Evolutionary conservation across 2,329 filamentous ascomycete species (phyloP), one percentile per base, ranked within the genome.

Genomic region (Lizonia empirigonia): DNA sequence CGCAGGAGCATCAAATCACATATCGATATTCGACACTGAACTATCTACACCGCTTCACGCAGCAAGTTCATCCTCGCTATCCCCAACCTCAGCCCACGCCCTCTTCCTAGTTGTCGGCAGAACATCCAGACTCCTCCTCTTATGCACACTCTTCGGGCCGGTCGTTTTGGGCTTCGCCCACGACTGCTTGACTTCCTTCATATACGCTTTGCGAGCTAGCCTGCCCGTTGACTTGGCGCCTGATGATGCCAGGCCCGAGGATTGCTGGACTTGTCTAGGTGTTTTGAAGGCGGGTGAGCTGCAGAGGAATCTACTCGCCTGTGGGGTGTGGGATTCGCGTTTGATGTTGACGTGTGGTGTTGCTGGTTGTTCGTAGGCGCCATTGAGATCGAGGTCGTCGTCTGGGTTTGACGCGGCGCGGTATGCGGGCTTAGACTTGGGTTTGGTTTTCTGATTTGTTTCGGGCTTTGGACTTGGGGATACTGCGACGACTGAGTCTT

Each of bases 21-120:
- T 34, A 34, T 34, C 5, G 18, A 34, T 34, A 12, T 9, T 39
- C n/a, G n/a, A n/a, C n/a, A n/a, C n/a, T n/a, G n/a, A n/a, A n/a
- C n/a, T n/a, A n/a, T n/a, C n/a, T n/a, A n/a, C 27, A 5, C 27
- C 7, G 9, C 6, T 18, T 56, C 20, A 59, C 35, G 46, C 23
- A 32, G 58, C 63, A 16, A 71, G 55, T 37, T 70, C 67, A 65
- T 71, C 68, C 24, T 58, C 63, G 46, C 63, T 64, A 18, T 58
- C 53, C 12, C 37, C 42, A 3, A 20, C 51, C 8, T 44, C 58
- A n/a, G 29, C 53, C 56, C 55, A 49, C 18, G 6, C 19, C 39
- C 54, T 49, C 45, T 56, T 62, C 42, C 38, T 39, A 12, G 30
- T 27, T 23, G 33, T 15, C 7, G 39, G 6, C 7, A n/a, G 10